Evolutionary conservation across 164 flowering plant species (phyloP), one percentile per base, ranked within the genome.

Genomic region (Vitis riparia): DNA sequence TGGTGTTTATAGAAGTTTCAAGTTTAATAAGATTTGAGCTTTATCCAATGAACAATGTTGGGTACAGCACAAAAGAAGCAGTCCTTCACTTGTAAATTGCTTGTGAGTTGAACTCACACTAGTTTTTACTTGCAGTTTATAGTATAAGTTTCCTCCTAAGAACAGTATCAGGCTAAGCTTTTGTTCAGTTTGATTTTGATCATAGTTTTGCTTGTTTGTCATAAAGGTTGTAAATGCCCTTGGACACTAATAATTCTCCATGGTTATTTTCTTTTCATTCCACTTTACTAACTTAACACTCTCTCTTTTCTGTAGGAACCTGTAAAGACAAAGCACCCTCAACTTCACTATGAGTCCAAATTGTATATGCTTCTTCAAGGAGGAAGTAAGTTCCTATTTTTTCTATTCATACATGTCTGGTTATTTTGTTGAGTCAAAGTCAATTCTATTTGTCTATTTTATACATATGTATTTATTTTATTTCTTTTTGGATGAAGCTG

Each of bases 321-420:
- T 57, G 78, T 49, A 53, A 77, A 77, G 78, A 81, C 84, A 27
- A 75, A 81, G 73, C 87, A 81, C 61, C 84, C 84, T 67, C 87
- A 81, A 69, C 81, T 83, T 68, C 84, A 81, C 64, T 79, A 81
- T 73, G 87, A 83, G 75, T 83, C 87, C 15, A 83, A 83, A 62
- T 27, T 83, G 53, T 83, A 83, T 72, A 69, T 75, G 84, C 74
- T 79, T 65, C 82, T 83, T 71, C 83, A 83, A 75, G 87, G 87
- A 71, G 87, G 87, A 71, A 81, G 87, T 83, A 52, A 69, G 83
- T 75, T 71, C 47, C 23, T 65, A 9, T 12, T 32, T 19, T 14
- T 11, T 19, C 6, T 30, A 12, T 59, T 63, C 8, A 47, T 9
- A 23, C 27, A 30, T 12, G 9, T 58, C 23, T 58, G 11, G 11